These are phyloP conservation scores for Elasticomyces elasticus DNA, from an alignment of 495 filamentous ascomycete species.

Conservation along the genomic window DNA sequence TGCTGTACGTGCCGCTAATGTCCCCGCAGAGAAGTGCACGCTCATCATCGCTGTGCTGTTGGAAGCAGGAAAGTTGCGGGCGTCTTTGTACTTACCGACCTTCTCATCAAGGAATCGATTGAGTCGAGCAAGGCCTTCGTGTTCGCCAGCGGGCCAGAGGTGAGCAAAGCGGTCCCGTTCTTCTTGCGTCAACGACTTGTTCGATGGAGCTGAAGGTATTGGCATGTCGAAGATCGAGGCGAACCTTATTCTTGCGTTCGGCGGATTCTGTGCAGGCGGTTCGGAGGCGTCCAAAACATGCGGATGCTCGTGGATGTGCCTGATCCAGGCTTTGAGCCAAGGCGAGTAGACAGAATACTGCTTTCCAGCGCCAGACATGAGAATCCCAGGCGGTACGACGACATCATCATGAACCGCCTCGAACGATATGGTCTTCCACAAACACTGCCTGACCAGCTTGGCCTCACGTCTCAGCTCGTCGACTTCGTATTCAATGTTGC, in stretches of 20 bases:
- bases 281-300: slow-evolving; percentile 52
- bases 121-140: slow-evolving; percentile 58
- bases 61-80: slow-evolving; percentile 50
- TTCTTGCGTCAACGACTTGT: slow-evolving; percentile 50
- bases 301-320: slow-evolving; percentile 56
- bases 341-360: slow-evolving; percentile 81
- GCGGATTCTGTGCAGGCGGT: slow-evolving; percentile 52
- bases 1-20: slow-evolving; percentile 66
- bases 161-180: slow-evolving; percentile 47
- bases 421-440: slow-evolving; percentile 53
- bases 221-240: slow-evolving; percentile 49
- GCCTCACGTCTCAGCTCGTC: slow-evolving; percentile 69
- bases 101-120: slow-evolving; percentile 61
- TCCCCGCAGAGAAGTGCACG: slow-evolving; percentile 68
- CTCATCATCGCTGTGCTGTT: slow-evolving; percentile 64
- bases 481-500: slow-evolving; percentile 69
- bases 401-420: slow-evolving; percentile 68
- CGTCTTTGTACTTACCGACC: slow-evolving; percentile 49
- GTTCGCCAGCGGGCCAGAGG: slow-evolving; percentile 73
- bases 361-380: slow-evolving; percentile 53
- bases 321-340: slow-evolving; percentile 70
- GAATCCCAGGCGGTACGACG: slow-evolving; percentile 61
- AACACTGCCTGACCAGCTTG: slow-evolving; percentile 48
- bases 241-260: slow-evolving; percentile 42
- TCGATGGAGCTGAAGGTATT: slow-evolving; percentile 55